phyloP scores from a whole-genome alignment of 2,329 filamentous ascomycete species.

The Botryotinia calthae region DNA sequence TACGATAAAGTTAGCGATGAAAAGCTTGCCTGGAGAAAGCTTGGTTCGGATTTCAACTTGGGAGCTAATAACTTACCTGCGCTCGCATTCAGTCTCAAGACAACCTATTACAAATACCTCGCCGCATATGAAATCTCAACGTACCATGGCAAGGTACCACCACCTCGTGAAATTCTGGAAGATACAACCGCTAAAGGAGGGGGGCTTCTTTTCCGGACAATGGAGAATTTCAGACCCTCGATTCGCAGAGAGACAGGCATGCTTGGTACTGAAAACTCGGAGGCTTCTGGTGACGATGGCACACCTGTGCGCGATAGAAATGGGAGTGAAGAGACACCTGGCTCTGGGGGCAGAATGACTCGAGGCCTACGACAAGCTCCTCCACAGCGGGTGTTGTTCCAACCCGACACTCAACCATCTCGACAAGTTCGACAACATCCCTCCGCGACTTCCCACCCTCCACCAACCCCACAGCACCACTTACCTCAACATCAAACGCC shows the following conservation, averaged over 20 bases:
- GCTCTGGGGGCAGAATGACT: conserved; percentile 56
- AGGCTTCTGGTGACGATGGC: conserved; percentile 58
- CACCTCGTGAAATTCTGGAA: conserved; percentile 84
- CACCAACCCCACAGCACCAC: conserved; percentile 31
- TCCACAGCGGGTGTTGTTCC: conserved; percentile 78
- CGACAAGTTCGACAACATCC: conserved; percentile 63
- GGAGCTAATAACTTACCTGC: conserved; percentile 73
- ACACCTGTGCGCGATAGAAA: conserved; percentile 55
- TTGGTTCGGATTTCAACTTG: conserved; percentile 72
- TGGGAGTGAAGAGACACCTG: conserved; percentile 49
- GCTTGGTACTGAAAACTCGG: conserved; percentile 54
- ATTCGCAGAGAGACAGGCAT: conserved; percentile 43
- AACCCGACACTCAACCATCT: conserved; percentile 69
- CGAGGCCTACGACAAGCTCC: conserved; percentile 76
- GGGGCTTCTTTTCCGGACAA: conserved; percentile 71
- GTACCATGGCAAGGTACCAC: conserved; percentile 75
- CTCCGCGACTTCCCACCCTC: conserved; percentile 43
- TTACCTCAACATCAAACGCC: conserved; percentile 20
- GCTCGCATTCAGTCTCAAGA: conserved; percentile 83
- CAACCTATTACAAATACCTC: conserved; percentile 85
- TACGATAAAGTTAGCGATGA: conserved; percentile 83
- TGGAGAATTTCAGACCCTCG: conserved; percentile 68
- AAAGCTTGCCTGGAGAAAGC: conserved; percentile 80
- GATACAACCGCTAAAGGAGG: conserved; percentile 75
- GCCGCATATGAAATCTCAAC: conserved; percentile 82